Conservation (phyloP, 371 early-diverging fungal species). For the Capillidium rhysosporum region DNA sequence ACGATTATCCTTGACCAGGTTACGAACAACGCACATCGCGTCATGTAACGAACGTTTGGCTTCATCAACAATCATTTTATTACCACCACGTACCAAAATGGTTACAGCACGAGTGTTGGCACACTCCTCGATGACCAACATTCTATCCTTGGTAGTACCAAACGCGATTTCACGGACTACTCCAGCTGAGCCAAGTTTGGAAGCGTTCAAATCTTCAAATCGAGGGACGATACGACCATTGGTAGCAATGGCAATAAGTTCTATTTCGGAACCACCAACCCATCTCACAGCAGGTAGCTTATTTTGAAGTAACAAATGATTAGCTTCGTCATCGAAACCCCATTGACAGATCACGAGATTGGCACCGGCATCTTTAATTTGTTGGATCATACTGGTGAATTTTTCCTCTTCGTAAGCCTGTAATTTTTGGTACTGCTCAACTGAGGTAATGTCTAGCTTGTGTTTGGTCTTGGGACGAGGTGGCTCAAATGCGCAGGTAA, state of each 20-base stretch:
- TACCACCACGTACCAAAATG: slow-evolving; percentile 96
- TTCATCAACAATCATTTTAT: slow-evolving; percentile 99
- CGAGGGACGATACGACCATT: slow-evolving; percentile 98
- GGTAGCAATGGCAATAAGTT: slow-evolving; percentile 97
- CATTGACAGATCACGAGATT: slow-evolving; percentile 99
- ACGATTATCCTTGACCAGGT: slow-evolving; percentile 88
- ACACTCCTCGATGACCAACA: slow-evolving; percentile 97
- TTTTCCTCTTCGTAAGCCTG: slow-evolving; percentile 90
- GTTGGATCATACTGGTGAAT: slow-evolving; percentile 93
- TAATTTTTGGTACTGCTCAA: slow-evolving; percentile 94
- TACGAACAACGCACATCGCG: slow-evolving; percentile 98
- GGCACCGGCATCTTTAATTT: slow-evolving; percentile 93
- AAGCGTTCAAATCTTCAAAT: slow-evolving; percentile 86
- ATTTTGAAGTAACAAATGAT: slow-evolving; percentile 96
- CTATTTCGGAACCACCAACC: slow-evolving; percentile 99
- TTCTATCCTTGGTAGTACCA: slow-evolving; percentile 97
- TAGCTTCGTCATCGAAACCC: slow-evolving; percentile 99
- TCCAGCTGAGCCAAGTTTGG: slow-evolving; percentile 91
- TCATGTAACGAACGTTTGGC: slow-evolving; percentile 98
- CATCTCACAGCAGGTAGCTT: slow-evolving; percentile 98
- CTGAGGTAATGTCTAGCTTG: slow-evolving; percentile 92
- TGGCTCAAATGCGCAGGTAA: slow-evolving; percentile 99
- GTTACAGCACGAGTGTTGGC: slow-evolving; percentile 97
- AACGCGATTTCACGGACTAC: slow-evolving; percentile 85
- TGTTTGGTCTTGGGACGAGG: slow-evolving; percentile 99